These are phyloP conservation scores for Gremmenia infestans DNA, from an alignment of 2,329 filamentous ascomycete species.

Conservation along the genomic window DNA sequence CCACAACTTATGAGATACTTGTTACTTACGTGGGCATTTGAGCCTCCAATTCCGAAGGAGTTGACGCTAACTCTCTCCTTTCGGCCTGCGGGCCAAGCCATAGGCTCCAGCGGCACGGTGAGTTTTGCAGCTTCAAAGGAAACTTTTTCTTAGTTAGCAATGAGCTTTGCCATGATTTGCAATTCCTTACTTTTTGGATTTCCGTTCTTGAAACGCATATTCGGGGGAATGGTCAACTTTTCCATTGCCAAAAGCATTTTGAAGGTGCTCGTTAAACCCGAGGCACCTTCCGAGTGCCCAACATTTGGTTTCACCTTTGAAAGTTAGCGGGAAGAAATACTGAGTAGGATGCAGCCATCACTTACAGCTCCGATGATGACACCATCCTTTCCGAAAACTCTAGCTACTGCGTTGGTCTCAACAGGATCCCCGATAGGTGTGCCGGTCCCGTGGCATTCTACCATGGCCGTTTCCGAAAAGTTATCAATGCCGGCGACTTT, in stretches of 20 bases:
- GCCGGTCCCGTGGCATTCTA: slow-evolving; percentile 18
- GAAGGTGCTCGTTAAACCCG: slow-evolving; percentile 24
- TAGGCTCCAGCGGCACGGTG: slow-evolving; percentile 19
- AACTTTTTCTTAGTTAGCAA: slow-evolving; percentile 10
- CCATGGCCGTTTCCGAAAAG: slow-evolving; percentile 8
- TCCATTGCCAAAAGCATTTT: slow-evolving; percentile 25
- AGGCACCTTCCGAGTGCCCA: slow-evolving; percentile 21
- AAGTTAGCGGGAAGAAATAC: not conserved
- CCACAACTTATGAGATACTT: not conserved
- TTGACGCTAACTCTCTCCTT: slow-evolving; percentile 18
- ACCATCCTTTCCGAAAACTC: slow-evolving; percentile 7
- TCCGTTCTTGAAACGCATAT: slow-evolving; percentile 11
- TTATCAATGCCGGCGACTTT: slow-evolving; percentile 10
- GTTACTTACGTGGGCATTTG: slow-evolving; percentile 13
- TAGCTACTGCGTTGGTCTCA: slow-evolving; percentile 10
- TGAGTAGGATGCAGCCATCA: not conserved
- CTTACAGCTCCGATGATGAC: slow-evolving; percentile 9
- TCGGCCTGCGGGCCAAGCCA: slow-evolving; percentile 7
- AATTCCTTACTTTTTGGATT: slow-evolving; percentile 14
- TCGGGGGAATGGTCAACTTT: slow-evolving; percentile 14
- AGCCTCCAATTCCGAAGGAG: slow-evolving; percentile 23
- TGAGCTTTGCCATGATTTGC: not conserved
- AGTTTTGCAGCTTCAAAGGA: slow-evolving; percentile 30
- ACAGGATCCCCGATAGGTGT: slow-evolving; percentile 15
- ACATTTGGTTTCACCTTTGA: slow-evolving; percentile 24